Evolutionary conservation across 2,329 filamentous ascomycete genomes (phyloP).

Genomic region (Cordyceps cateniannulata): DNA sequence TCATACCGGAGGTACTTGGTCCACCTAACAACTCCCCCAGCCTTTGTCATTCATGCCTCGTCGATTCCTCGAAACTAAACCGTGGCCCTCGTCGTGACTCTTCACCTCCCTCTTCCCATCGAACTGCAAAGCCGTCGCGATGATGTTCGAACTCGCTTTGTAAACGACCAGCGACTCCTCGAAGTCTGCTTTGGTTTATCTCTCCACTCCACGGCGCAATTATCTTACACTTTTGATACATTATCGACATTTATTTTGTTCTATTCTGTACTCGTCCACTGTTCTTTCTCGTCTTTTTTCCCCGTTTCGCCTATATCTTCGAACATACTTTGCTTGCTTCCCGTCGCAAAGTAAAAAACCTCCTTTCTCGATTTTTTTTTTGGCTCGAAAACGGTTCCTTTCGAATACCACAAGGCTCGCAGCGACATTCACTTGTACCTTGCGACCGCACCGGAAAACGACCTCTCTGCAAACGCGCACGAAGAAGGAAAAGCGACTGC

Average conservation of each 20-base stretch:
- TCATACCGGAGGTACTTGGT: neutral
- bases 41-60: constrained; percentile 16
- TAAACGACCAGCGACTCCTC: constrained; percentile 46
- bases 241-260: constrained; percentile 16
- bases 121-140: constrained; percentile 44
- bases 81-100: constrained; percentile 24
- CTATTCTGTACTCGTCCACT: constrained; percentile 15
- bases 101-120: constrained; percentile 34
- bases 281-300: constrained; percentile 6
- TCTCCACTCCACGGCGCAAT: constrained; percentile 32
- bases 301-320: neutral
- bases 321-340: neutral
- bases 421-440: constrained; percentile 48
- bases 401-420: constrained; percentile 18
- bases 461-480: neutral
- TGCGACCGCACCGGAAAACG: constrained; percentile 27
- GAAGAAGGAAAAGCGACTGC: neutral
- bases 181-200: constrained; percentile 46
- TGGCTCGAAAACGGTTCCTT: too few relatives aligned
- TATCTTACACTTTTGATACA: neutral
- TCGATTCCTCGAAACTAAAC: constrained; percentile 29
- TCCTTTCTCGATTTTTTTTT: constrained; percentile 16
- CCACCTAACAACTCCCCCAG: constrained; percentile 14
- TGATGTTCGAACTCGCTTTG: constrained; percentile 47
- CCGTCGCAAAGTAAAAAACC: neutral